A percentile compares a stretch with the other conserved stretches of the same genome.
phyloP scores from a whole-genome alignment of 2,329 filamentous ascomycete species.

The Mollisiaceae sp. region DNA sequence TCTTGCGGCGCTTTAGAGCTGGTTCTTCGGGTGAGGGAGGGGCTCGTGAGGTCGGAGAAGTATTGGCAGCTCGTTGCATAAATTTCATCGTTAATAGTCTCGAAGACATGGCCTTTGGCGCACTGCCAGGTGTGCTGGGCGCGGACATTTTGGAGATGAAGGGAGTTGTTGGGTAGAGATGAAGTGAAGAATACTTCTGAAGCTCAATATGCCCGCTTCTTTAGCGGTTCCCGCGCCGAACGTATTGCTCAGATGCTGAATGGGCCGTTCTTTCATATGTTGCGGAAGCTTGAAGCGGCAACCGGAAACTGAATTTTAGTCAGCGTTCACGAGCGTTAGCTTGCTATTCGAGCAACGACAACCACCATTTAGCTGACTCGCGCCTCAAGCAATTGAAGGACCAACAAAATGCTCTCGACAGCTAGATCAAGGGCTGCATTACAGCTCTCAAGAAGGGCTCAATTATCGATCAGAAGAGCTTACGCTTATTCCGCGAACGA shows the following conservation, averaged over 20 bases:
- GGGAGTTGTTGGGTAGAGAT: neutral
- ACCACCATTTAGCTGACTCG: conserved; percentile 19
- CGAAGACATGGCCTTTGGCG: conserved; percentile 79
- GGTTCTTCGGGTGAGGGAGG: conserved; percentile 56
- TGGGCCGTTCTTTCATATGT: neutral
- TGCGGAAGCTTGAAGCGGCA: neutral
- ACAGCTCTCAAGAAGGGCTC: conserved; percentile 45
- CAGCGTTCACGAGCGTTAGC: conserved; percentile 12
- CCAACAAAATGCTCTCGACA: conserved; percentile 50
- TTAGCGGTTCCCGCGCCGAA: conserved; percentile 11
- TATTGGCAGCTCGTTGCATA: conserved; percentile 85
- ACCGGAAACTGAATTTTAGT: conserved; percentile 26
- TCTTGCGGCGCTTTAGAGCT: conserved; percentile 68
- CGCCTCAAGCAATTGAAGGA: conserved; percentile 35
- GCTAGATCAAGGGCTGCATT: conserved; percentile 47
- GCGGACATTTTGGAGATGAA: conserved; percentile 35
- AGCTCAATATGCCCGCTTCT: neutral
- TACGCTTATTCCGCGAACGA: conserved; percentile 57
- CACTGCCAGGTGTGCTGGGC: conserved; percentile 32
- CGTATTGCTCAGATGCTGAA: conserved; percentile 16
- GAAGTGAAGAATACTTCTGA: neutral
- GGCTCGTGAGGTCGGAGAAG: conserved; percentile 48
- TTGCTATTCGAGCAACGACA: conserved; percentile 17
- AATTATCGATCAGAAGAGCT: conserved; percentile 33
- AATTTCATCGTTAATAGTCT: conserved; percentile 95